Percentiles rank a stretch among this genome's conserved stretches.
These are phyloP conservation scores for Schwanniomyces etchellsii DNA, from an alignment of 1,139 yeast genomes.

Conservation along the genomic window DNA sequence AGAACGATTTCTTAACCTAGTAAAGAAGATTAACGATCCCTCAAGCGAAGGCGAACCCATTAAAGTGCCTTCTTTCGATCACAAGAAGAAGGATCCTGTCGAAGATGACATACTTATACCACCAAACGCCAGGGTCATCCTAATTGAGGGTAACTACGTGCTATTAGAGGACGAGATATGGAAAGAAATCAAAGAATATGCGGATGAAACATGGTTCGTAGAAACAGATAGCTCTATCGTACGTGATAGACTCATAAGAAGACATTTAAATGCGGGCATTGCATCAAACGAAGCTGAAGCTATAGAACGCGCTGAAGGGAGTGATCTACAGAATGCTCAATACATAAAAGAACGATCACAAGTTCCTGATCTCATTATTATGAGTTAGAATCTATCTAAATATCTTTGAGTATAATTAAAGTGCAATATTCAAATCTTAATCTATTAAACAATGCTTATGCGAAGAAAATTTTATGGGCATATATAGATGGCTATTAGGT, in stretches of 20 bases:
- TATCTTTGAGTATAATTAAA: conserved; percentile 1
- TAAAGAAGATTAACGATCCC: conserved; percentile 15
- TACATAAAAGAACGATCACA: conserved; percentile 43
- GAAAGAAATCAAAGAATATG: conserved; percentile 33
- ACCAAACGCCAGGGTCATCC: conserved; percentile 41
- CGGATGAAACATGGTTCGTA: conserved; percentile 42
- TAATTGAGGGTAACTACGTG: conserved; percentile 65
- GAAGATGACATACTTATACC: conserved; percentile 42
- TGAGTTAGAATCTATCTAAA: conserved; percentile 2
- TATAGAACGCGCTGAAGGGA: conserved; percentile 52
- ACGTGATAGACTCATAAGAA: conserved; percentile 52
- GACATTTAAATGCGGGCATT: conserved; percentile 73
- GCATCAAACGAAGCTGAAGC: conserved; percentile 56
- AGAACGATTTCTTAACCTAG: conserved; percentile 21
- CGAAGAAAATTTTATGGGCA: background rate
- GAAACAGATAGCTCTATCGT: conserved; percentile 42
- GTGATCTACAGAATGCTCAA: conserved; percentile 66
- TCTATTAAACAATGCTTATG: conserved; percentile 4
- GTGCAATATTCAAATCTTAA: conserved; percentile 2
- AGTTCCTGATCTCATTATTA: conserved; percentile 14
- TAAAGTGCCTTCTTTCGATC: conserved; percentile 73
- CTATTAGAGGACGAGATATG: conserved; percentile 46
- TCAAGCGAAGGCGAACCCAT: conserved; percentile 16
- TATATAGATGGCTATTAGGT: conserved; percentile 17
- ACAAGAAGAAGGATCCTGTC: conserved; percentile 60